Evolutionary conservation across 208 protist species (phyloP).

Genomic region (Trypanosoma platydactyli): DNA sequence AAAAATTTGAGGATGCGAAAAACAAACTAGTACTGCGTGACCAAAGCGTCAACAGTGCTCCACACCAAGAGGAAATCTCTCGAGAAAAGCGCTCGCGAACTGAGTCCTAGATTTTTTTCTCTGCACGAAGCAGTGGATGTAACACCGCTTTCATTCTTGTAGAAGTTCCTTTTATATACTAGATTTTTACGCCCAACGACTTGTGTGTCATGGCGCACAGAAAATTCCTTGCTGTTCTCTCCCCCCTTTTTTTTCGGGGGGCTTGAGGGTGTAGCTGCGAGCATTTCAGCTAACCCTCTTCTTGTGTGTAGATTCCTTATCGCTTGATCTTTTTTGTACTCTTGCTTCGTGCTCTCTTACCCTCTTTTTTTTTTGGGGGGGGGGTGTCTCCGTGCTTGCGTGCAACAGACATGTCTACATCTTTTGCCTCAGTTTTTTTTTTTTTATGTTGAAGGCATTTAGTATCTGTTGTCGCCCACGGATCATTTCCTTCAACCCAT

Average conservation of each 20-base stretch:
- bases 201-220: too few relatives aligned
- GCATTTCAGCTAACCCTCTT: neutral
- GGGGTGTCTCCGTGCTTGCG: too few relatives aligned
- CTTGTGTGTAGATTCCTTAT: slow-evolving; percentile 12
- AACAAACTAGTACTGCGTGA: slow-evolving; percentile 12
- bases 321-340: slow-evolving; percentile 19
- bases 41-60: slow-evolving; percentile 7
- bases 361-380: slow-evolving; percentile 11
- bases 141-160: too few relatives aligned
- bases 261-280: neutral
- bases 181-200: too few relatives aligned
- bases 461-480: slow-evolving; percentile 33
- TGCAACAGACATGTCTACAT: too few relatives aligned
- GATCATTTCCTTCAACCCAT: slow-evolving; percentile 81
- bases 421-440: slow-evolving; percentile 19
- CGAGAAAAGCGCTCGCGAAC: slow-evolving; percentile 12
- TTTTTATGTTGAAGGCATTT: slow-evolving; percentile 41
- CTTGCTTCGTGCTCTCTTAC: too few relatives aligned
- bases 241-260: neutral
- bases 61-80: neutral
- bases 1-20: slow-evolving; percentile 47
- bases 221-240: neutral
- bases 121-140: neutral
- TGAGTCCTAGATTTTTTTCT: slow-evolving; percentile 18
- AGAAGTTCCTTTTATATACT: too few relatives aligned